Base-by-base conservation (phyloP, 345 rosid species). In the Anacardium occidentale region DNA sequence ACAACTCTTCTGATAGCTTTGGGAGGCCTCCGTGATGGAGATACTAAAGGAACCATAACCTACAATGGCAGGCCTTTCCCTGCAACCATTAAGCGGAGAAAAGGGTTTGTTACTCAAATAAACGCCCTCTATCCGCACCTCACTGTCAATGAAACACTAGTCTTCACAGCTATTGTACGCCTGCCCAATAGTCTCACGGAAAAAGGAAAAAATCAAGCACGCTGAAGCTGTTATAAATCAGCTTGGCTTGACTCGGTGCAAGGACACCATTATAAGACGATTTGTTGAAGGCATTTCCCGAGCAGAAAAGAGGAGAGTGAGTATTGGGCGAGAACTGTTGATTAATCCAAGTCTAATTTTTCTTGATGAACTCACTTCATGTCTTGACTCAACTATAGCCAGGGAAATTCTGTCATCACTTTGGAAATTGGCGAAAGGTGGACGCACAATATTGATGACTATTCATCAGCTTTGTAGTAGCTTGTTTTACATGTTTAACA, bases 391-490 rank as follows among this genome's bases (percentile, higher is more conserved):
- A 0, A 87, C 88, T 3, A 85, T 86, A 0, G 88, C 91, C 5
- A 84, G 85, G 67, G 73, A 80, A 79, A 87, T 89, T 25, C 86
- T 87, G 65, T 77, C 70, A 1, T 77, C 66, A 3, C 26, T 85
- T 53, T 79, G 77, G 88, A 85, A 83, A 17, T 77, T 81, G 0
- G 87, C 83, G 0, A 74, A 59, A 32, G 86, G 84, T 12, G 86
- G 89, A 51, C 80, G 85, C 64, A 83, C 91, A 0, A 67, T 85
- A 7, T 81, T 83, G 68, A 80, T 83, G 88, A 85, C 87, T 0
- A 89, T 89, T 0, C 88, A 89, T 62, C 90, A 85, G 75, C 91
- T 91, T 13, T 85, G 85, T 11, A 85, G 91, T 56, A 73, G 87
- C 76, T 22, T 89, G 45, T 87, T 89, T 68, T 87, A 83, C 70